Evolutionary conservation across 2,329 filamentous ascomycete species (phyloP), one percentile per base, ranked within the genome.

Genomic region (Aspergillus awamori): DNA sequence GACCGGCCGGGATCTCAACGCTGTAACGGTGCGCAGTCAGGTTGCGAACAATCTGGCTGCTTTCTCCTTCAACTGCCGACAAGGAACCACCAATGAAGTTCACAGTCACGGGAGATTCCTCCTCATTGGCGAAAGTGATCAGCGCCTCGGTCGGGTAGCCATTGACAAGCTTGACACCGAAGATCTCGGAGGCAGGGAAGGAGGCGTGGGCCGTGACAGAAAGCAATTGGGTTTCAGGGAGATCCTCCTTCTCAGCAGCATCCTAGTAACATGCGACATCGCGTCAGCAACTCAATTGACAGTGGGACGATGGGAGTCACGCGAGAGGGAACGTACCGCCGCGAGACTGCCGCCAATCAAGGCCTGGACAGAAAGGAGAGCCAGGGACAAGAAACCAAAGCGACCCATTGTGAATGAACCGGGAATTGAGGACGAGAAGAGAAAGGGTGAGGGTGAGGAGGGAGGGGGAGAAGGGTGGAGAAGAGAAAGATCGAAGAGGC

Each of bases 101-200:
- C 62, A 99, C 83, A 64, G 84, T 86, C 73, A 99, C 86, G 24
- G 93, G 85, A 56, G 83, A 83, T 11, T 86, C 83, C 80, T 99
- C 95, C 64, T 91, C 83, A 83, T 99, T 99, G 76, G 84, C 86
- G 76, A 99, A 84, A 72, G 92, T 88, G 70, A 99, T 81, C 57
- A 96, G 80, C 38, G 93, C 90, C 77, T 91, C 87, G 65, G 93
- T 97, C 45, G 92, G 87, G 67, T 89, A 89, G 73, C 93, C 92
- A 76, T 99, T 99, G 83, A 98, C 86, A 69, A 98, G 88, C 86
- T 96, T 97, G 70, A 98, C 88, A 71, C 94, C 95, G 70, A 97
- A 95, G 79, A 96, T 89, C 82, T 96, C 92, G 61, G 85, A 82
- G 66, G 86, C 78, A 30, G 87, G 87, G 78, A 89, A 89, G 36